Evolutionary conservation across 495 filamentous ascomycete species (phyloP), one percentile per base, ranked within the genome.

Genomic region (Chaetomidium leptoderma): DNA sequence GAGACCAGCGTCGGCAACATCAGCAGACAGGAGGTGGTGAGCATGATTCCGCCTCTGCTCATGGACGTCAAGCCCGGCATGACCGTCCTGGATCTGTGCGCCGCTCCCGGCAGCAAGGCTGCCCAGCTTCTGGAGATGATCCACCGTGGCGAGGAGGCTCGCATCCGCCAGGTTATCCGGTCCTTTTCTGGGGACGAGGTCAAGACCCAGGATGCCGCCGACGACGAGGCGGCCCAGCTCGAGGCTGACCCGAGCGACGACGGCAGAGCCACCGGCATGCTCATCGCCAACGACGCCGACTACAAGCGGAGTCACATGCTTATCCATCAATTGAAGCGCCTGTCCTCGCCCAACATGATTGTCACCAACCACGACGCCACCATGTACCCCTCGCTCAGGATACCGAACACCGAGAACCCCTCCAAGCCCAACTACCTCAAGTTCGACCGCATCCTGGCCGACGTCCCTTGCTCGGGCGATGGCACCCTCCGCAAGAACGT

Each of bases 301-400:
- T 95, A 95, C 77, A 93, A 90, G 78, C 87, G 93, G 56, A 86
- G 87, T 21, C 92, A 97, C 71, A 92, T 98, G 89, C 75, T 98
- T 59, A 88, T 96, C 59, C 93, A 98, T 68, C 93, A 98, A 72
- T 87, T 96, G 63, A 98, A 98, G 77, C 86, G 93, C 57, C 78
- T 98, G 32, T 95, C 91, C 62, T 97, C 95, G 17, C 93, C 93
- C 1, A 98, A 98, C 67, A 74, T 98, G 65, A 90, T 98, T 58
- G 92, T 98, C 62, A 97, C 90, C 19, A 97, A 98, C 67, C 93
- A 98, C 72, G 95, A 98, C 69, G 93, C 95, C 30, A 96, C 91
- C 24, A 85, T 95, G 81, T 98, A 89, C 72, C 93, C 93, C 2
- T 88, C 91, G 8, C 89, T 97, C 64, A 86, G 87, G 69, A 78